These are phyloP conservation scores for Hericium alpestre DNA, from an alignment of 768 basidiomycete genomes.

Conservation along the genomic window DNA sequence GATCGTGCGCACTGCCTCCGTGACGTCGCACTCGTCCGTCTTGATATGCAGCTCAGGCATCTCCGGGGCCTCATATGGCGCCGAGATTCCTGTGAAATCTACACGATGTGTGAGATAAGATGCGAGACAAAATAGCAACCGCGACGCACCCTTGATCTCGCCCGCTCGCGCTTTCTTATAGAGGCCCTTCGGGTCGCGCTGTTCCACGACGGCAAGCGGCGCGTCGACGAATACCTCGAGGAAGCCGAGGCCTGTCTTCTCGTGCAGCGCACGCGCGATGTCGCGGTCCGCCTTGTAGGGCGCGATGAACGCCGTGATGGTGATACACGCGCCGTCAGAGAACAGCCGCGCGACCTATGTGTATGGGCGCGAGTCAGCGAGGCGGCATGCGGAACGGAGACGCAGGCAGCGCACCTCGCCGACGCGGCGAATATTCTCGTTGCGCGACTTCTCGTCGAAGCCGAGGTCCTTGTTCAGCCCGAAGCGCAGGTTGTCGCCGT, in stretches of 20 bases:
- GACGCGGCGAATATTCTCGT: constrained; percentile 93
- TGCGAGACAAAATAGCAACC: not conserved
- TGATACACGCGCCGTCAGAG: constrained; percentile 74
- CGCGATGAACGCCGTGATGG: constrained; percentile 95
- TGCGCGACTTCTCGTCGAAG: constrained; percentile 84
- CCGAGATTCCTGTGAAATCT: constrained; percentile 98
- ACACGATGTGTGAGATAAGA: not conserved
- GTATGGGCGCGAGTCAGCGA: not conserved
- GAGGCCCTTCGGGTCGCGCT: constrained; percentile 92
- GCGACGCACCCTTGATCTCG: constrained; percentile 76
- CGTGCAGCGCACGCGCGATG: constrained; percentile 74
- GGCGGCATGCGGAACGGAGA: constrained; percentile 6
- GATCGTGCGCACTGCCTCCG: constrained; percentile 69
- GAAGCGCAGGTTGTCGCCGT: constrained; percentile 93
- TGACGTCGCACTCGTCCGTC: constrained; percentile 72
- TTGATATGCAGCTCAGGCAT: constrained; percentile 85
- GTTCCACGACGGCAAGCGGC: constrained; percentile 77
- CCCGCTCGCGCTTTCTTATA: constrained; percentile 95
- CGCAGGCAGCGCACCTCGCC: constrained; percentile 60
- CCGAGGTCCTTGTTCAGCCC: constrained; percentile 96
- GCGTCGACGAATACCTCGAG: constrained; percentile 95
- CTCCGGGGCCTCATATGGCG: constrained; percentile 87
- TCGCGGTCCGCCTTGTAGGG: constrained; percentile 87
- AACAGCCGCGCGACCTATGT: constrained; percentile 87
- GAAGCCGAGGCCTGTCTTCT: constrained; percentile 63